Base-by-base conservation (phyloP, 176 grass and related monocot genomes). In the Carex kokanica region DNA sequence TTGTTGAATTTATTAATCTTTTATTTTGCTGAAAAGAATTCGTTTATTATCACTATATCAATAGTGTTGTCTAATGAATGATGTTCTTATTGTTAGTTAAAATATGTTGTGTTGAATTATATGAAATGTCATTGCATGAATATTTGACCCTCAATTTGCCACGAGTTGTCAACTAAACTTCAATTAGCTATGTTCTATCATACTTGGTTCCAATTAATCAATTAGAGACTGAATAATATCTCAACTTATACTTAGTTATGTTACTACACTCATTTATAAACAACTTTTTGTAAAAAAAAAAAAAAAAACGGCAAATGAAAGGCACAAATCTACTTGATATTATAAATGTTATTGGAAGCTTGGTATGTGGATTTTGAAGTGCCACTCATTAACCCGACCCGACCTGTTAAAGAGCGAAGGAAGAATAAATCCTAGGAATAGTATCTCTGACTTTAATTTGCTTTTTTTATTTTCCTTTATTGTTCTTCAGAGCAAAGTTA, bases 391-490 rank as follows among this genome's bases (percentile, higher is more conserved):
- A 38, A 38, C 36, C 36, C 4, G 4, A 38, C 36, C 36, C 0
- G 36, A 38, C 36, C 36, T 38, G 45, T 29, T 74, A 14, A 55
- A 27, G 7, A 20, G 13, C 18, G 47, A 55, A 55, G 45, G 5
- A 55, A 55, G 31, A 55, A 16, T 77, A 77, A 55, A 31, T 31
- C 73, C 23, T 55, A 32, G 23, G 54, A 53, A 32, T 66, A 17
- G 6, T 56, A 1, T 60, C 52, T 84, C 15, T 4, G 8, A 69
- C 3, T 72, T 58, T 53, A 10, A 43, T 60, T 24, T 78, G 58
- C 11, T 45, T 82, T 66, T 56, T 82, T 88, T 36, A 47, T 57
- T 84, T 23, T 84, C 18, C 36, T 18, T 15, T 83, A 29, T 23
- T 78, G 31, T 20, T 62, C 25, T 43, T 72, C 32, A 10, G 25